Evolutionary conservation across 192 early-diverging fungal genomes (phyloP), one percentile per base, ranked within the genome.

Genomic region (Radiomyces spectabilis): DNA sequence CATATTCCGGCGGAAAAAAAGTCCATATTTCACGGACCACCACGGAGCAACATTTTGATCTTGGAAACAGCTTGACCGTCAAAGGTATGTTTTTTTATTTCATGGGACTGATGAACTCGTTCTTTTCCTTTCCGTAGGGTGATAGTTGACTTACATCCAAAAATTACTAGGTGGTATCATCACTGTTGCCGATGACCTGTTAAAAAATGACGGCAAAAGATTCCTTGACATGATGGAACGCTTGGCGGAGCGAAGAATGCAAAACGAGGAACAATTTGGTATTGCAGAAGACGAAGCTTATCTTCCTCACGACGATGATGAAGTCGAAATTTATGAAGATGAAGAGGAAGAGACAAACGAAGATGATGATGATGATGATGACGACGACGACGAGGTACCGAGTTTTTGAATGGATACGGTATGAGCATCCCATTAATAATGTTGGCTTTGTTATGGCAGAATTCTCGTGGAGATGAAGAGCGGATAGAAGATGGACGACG

Each of bases 221-320:
- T 95, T 97, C 61, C 74, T 97, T 30, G 92, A 97, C 56, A 84
- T 95, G 74, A 95, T 97, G 94, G 94, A 95, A 66, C 85, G 85
- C 19, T 69, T 97, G 13, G 92, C 94, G 9, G 91, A 94, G 60
- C 80, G 88, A 41, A 85, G 89, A 44, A 87, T 95, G 72, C 86
- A 88, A 31, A 81, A 85, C 13, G 82, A 84, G 50, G 87, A 88
- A 45, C 78, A 80, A 26, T 52, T 45, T 35, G 68, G 52, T 22
- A 51, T 33, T 45, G 71, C 42, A 50, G 47, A 58, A 33, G 66
- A 67, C 18, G 66, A 72, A 27, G n/a, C n/a, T n/a, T n/a, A n/a
- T n/a, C n/a, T n/a, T n/a, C n/a, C n/a, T n/a, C n/a, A n/a, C n/a
- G 55, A 58, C 7, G 65, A 74, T 27, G 70, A 76, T 57, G 76